Base-by-base conservation (phyloP, 495 filamentous ascomycete genomes). In the Xylaria grammica region DNA sequence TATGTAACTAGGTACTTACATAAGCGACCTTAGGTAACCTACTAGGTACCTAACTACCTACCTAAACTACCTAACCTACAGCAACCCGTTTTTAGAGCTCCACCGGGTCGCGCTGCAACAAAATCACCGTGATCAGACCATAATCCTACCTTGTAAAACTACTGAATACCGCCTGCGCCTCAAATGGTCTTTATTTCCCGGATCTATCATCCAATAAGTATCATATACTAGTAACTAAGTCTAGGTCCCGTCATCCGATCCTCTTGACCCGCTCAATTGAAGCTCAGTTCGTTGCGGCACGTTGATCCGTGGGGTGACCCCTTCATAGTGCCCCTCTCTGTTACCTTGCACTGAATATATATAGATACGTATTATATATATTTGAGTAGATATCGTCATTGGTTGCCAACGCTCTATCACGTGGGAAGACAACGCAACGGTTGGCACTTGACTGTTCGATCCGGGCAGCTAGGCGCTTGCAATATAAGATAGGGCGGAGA, bases 131-230 rank as follows among this genome's bases (percentile, higher is more conserved):
- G 60, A 63, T 46, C 50, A 19, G 51, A 54, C 20, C 50, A 62
- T 62, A 49, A 53, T 53, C 4, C n/a, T 42, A 40, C 7, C 24
- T 5, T 19, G 34, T 34, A 36, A 57, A 44, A 27, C 26, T 20
- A 44, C 29, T 4, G 22, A 51, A 8, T 6, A 22, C 56, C 29
- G 13, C 11, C 57, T 59, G 22, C 58, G 45, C 19, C 44, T 60
- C 45, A 8, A 17, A 11, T 34, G 17, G 46, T n/a, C 4, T 27
- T 15, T 45, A 55, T 50, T 57, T 26, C 26, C 38, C n/a, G 29
- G 22, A 11, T 27, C 24, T 62, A 30, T 62, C 36, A 66, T 62
- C 69, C 65, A 69, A 71, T 71, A 46, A 63, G 27, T 63, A 46
- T 51, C 20, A 30, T 24, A 60, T 69, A 7, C 53, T 27, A 3